Evolutionary conservation across 495 filamentous ascomycete species (phyloP).

Genomic region (Talaromyces ruber): DNA sequence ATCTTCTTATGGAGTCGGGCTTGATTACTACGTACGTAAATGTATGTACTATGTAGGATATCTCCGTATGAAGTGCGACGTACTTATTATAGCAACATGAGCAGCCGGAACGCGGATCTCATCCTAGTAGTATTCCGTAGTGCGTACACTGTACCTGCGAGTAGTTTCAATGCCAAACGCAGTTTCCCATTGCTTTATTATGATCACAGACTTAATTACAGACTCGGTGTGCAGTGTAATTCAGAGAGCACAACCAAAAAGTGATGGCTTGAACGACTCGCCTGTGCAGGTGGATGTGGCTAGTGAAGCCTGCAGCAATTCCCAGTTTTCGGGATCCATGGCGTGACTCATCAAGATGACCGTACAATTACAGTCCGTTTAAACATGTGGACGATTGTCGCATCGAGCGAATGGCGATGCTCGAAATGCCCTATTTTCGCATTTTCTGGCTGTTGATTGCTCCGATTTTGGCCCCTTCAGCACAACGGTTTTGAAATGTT

Average conservation of each 20-base stretch:
- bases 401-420: not conserved
- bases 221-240: not conserved
- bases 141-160: not conserved
- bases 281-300: conserved; percentile 3
- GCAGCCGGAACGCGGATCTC: not conserved
- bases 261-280: not conserved
- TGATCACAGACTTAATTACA: not conserved
- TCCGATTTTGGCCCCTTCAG: not conserved
- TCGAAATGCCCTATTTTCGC: not conserved
- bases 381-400: not conserved
- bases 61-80: not conserved
- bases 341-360: not conserved
- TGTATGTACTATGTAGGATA: not conserved
- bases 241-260: not conserved
- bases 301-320: not conserved
- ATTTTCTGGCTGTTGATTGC: not conserved
- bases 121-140: not conserved
- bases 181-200: not conserved
- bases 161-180: not conserved
- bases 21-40: not conserved
- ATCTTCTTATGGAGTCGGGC: not conserved
- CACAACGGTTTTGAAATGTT: not conserved
- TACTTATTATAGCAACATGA: not conserved
- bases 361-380: not conserved
- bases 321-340: conserved; percentile 3